Evolutionary conservation across 305 asterid genomes (phyloP), one percentile per base, ranked within the genome.

Genomic region (Plantago coronopus): DNA sequence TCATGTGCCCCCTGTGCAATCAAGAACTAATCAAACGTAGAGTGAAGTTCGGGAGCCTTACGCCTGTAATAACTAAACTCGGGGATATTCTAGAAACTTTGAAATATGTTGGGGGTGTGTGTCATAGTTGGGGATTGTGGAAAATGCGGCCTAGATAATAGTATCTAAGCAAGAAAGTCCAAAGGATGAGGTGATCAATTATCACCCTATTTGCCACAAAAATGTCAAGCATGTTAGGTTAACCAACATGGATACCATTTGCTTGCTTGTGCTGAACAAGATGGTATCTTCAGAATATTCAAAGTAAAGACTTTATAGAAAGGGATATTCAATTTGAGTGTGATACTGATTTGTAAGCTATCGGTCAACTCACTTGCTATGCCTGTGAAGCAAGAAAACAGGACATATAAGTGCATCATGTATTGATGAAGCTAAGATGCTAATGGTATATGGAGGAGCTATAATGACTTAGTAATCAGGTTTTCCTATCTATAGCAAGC

Each of bases 211-310:
- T 59, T 44, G 63, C 63, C 11, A 19, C 53, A 59, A 43, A 50
- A 58, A 43, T 59, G 63, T 59, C 63, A 12, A 57, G 49, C 16
- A 54, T 7, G 0, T 63, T 74, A 57, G 75, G 72, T 62, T 34
- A 69, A 50, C 70, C 57, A 74, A 74, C 74, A 65, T 53, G 58
- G 57, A 53, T 18, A 53, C 17, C 58, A 53, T 37, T n/a, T 25
- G n/a, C 58, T 25, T 53, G 42, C 27, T 53, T 27, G 29, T 37
- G 11, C 34, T 53, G 58, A 53, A 25, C 17, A 53, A 51, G 21
- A 25, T 25, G 58, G 58, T 6, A 53, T 51, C 58, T 53, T 53
- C 42, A 53, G 58, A 53, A 53, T 53, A 53, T 53, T 53, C 42
- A 53, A 25, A 16, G 9, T 53, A 53, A n/a, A 1, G 42, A 53